phyloP scores from a whole-genome alignment of 768 basidiomycete species.

The Termitomyces sp. region DNA sequence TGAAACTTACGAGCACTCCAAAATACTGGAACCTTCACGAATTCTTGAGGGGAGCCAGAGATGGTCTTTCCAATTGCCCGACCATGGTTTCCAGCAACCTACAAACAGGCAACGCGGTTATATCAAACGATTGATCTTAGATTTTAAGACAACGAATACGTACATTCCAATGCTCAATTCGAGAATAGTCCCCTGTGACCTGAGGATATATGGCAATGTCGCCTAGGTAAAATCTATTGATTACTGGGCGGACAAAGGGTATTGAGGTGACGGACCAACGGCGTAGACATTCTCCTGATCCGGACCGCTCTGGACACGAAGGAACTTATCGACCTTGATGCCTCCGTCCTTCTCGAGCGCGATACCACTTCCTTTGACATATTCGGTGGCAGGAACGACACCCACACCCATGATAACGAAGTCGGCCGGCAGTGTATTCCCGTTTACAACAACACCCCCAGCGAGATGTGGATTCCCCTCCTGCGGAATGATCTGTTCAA shows the following conservation, averaged over 20 bases:
- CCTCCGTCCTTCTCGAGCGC: conserved; percentile 72
- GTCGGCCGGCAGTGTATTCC: conserved; percentile 63
- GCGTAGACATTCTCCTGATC: conserved; percentile 58
- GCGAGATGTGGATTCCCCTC: conserved; percentile 50
- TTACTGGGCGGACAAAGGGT: not conserved
- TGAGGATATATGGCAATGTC: conserved; percentile 83
- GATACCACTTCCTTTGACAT: conserved; percentile 67
- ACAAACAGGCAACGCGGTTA: not conserved
- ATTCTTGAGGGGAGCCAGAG: conserved; percentile 58
- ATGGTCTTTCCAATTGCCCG: conserved; percentile 80
- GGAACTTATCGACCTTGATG: conserved; percentile 69
- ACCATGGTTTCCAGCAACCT: conserved; percentile 86
- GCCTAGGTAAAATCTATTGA: conserved; percentile 30
- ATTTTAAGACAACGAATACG: conserved; percentile 11
- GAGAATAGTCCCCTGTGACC: conserved; percentile 40
- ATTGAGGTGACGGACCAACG: conserved; percentile 42
- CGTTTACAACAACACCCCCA: conserved; percentile 61
- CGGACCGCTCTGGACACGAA: conserved; percentile 47
- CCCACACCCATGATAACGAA: conserved; percentile 85
- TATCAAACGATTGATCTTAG: not conserved
- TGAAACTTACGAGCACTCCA: conserved; percentile 78
- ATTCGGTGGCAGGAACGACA: conserved; percentile 77
- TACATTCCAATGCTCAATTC: conserved; percentile 93
- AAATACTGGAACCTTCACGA: conserved; percentile 78
- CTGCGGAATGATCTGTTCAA: conserved; percentile 61